Percentiles rank a stretch among this genome's conserved stretches.
Evolutionary conservation across 1,284 basidiomycete genomes (phyloP).

Genomic region (Cutaneotrichosporon sp.): DNA sequence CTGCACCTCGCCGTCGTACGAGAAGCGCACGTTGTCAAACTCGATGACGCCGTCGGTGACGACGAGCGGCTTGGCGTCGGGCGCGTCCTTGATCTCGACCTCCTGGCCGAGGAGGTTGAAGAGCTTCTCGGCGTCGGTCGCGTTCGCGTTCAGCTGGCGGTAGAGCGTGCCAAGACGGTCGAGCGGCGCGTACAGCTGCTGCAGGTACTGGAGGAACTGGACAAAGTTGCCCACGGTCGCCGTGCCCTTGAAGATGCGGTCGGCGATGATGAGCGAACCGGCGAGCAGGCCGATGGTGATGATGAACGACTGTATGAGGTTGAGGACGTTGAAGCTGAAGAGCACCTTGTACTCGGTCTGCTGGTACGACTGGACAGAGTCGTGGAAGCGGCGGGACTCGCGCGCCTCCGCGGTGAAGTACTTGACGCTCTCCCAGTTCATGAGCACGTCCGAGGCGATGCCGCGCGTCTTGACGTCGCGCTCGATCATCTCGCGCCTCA

Average conservation of each 20-base stretch:
- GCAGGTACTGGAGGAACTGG: slow-evolving; percentile 96
- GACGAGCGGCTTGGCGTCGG: slow-evolving; percentile 67
- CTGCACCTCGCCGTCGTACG: slow-evolving; percentile 78
- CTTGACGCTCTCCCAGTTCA: slow-evolving; percentile 99
- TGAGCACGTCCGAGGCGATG: slow-evolving; percentile 90
- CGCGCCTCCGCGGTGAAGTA: slow-evolving; percentile 92
- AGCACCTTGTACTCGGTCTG: slow-evolving; percentile 87
- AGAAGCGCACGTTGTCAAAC: slow-evolving; percentile 91
- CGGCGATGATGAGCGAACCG: slow-evolving; percentile 92
- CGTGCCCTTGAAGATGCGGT: slow-evolving; percentile 80
- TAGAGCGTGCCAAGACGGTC: slow-evolving; percentile 97
- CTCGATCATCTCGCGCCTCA: slow-evolving; percentile 88
- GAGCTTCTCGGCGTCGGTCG: slow-evolving; percentile 93
- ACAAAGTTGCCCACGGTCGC: slow-evolving; percentile 97
- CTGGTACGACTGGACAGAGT: slow-evolving; percentile 83
- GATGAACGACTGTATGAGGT: slow-evolving; percentile 92
- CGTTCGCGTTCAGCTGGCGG: slow-evolving; percentile 86
- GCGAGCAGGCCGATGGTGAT: slow-evolving; percentile 85
- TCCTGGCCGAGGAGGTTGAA: slow-evolving; percentile 89
- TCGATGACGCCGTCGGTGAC: slow-evolving; percentile 83
- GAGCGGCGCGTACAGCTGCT: slow-evolving; percentile 89
- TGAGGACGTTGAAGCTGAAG: slow-evolving; percentile 85
- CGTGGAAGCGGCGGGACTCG: slow-evolving; percentile 85
- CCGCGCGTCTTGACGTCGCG: slow-evolving; percentile 94
- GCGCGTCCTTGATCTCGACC: slow-evolving; percentile 70